Evolutionary conservation across 148 eudicot species (phyloP), one percentile per base, ranked within the genome.

Genomic region (Polygonum maritimum): DNA sequence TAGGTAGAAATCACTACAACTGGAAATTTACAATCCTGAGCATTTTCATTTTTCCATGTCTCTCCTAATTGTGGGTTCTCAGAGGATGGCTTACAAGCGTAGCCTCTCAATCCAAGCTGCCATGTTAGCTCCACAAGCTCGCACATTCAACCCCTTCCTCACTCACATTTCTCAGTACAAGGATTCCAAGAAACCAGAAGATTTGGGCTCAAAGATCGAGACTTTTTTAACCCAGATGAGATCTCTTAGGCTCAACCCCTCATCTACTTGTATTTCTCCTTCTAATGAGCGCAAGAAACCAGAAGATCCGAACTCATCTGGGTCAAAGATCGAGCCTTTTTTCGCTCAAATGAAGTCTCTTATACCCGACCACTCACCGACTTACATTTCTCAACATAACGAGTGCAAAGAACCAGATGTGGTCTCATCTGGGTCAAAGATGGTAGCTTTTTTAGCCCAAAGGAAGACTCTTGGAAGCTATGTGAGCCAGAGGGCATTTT

Each of bases 41-140:
- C 44, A 4, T 40, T 40, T n/a, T n/a, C n/a, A n/a, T n/a, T n/a
- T n/a, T 40, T 40, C 44, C 44, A 40, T 40, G 44, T 40, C 7
- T 40, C 44, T 40, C 44, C 7, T 3, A 40, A 40, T 40, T 40
- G 0, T 40, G 44, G 44, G 3, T 40, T 40, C 4, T 40, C 44
- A 8, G 62, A 55, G 26, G 8, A 93, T 93, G 98, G 92, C 96
- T 12, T 93, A 81, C 75, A 82, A 96, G 67, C 91, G 98, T 51
- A 80, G 88, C 81, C 76, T 93, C 48, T 78, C 83, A 36, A 69
- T 82, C 18, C 78, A 91, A 81, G 87, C 92, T 40, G 88, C 84
- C 8, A 82, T 88, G 44, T 60, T 87, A 7, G 80, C 87, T 71
- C 83, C 85, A 26, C 31, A 26, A 26, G 31, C 31, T 26, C 31